Evolutionary conservation across 805 yeast genomes (phyloP), one percentile per base, ranked within the genome.

Genomic region (Pichia paraexigua): DNA sequence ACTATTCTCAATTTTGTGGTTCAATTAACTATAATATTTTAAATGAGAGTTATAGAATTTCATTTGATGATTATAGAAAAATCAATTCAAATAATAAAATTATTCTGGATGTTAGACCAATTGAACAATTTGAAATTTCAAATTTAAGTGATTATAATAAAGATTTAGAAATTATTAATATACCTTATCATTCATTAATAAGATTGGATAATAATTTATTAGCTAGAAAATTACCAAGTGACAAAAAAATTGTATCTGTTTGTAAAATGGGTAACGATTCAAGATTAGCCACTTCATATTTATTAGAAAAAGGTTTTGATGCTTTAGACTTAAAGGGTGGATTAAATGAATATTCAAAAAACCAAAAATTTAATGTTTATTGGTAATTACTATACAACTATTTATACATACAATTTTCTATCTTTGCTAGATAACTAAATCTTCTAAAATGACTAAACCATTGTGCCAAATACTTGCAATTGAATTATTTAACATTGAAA

Each of bases 221-320:
- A 3, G 52, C 59, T 2, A 39, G 41, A 15, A 39, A 41, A 15
- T 17, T 56, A 15, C 56, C 58, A 35, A 32, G 6, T 2, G 24
- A 49, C 41, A 39, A 50, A 5, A 46, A 48, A 5, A 64, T 86
- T 0, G 76, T 74, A 50, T 85, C 89, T 0, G 72, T 92, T 20
- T 94, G 99, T 66, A 74, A 97, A 32, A 82, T 75, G 62, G 99
- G 99, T 11, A 90, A 88, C 64, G 98, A 94, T 63, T 91, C 98
- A 0, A 90, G 87, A 60, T 65, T 80, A 18, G 95, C 96, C 0
- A 82, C 86, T 1, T 66, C 73, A 51, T 67, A 73, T 43, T 65
- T 91, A 45, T 71, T 75, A 47, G 78, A 77, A 24, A 71, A 73
- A 1, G 79, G 80, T 0, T 67, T 79, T 18, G 65, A 76, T 20